phyloP scores from a whole-genome alignment of 2,329 filamentous ascomycete species.

The Fusarium austroafricanum region DNA sequence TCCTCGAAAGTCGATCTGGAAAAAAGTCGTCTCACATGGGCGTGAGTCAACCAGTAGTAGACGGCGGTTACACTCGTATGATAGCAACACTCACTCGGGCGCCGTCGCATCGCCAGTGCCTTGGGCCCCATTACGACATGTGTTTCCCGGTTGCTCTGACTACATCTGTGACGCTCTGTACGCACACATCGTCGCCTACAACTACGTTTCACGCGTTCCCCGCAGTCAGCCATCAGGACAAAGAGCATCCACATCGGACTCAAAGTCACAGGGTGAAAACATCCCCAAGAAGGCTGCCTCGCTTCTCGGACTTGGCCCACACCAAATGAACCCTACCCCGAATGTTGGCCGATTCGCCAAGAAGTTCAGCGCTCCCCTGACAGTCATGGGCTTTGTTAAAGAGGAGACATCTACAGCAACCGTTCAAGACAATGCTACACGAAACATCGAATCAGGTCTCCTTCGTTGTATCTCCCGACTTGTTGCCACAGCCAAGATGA shows the following conservation, averaged over 20 bases:
- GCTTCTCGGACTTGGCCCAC: slow-evolving; percentile 59
- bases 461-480: slow-evolving; percentile 63
- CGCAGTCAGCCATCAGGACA: slow-evolving; percentile 36
- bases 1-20: slow-evolving; percentile 51
- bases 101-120: slow-evolving; percentile 46
- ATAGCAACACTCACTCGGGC: slow-evolving; percentile 20
- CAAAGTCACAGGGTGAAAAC: slow-evolving; percentile 47
- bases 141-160: slow-evolving; percentile 65
- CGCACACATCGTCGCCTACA: slow-evolving; percentile 69
- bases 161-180: slow-evolving; percentile 70
- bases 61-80: slow-evolving; percentile 31
- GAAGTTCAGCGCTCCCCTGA: slow-evolving; percentile 45
- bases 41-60: slow-evolving; percentile 34
- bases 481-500: slow-evolving; percentile 60
- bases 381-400: slow-evolving; percentile 42
- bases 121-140: slow-evolving; percentile 61
- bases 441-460: slow-evolving; percentile 62
- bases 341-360: slow-evolving; percentile 42
- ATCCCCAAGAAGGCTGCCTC: slow-evolving; percentile 66
- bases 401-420: slow-evolving; percentile 44
- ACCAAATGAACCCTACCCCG: slow-evolving; percentile 31
- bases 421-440: slow-evolving; percentile 51
- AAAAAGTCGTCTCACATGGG: slow-evolving; percentile 50
- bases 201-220: slow-evolving; percentile 61
- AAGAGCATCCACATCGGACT: slow-evolving; percentile 24